Evolutionary conservation across 345 rosid genomes (phyloP).

Genomic region (Lumnitzera littorea): DNA sequence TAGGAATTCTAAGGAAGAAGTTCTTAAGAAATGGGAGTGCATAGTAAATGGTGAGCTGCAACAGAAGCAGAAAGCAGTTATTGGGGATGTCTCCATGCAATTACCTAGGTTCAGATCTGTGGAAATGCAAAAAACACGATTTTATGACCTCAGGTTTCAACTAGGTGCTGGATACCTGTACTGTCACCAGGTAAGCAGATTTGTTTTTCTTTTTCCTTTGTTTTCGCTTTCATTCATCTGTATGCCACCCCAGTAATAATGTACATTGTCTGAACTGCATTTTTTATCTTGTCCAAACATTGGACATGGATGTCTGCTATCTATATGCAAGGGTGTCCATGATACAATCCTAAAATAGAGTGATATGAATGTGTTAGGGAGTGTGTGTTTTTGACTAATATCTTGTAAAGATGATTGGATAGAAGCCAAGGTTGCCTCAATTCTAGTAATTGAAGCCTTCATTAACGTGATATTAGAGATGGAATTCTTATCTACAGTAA

Average conservation of each 20-base stretch:
- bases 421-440: too few relatives aligned
- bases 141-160: constrained; percentile 64
- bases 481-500: too few relatives aligned
- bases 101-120: constrained; percentile 49
- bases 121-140: constrained; percentile 54
- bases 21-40: constrained; percentile 61
- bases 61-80: constrained; percentile 40
- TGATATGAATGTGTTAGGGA: too few relatives aligned
- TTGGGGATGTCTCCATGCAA: constrained; percentile 31
- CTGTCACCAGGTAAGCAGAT: constrained; percentile 66
- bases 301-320: not conserved
- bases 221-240: not conserved
- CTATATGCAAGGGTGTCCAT: too few relatives aligned
- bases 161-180: constrained; percentile 82
- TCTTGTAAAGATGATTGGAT: too few relatives aligned
- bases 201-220: not conserved
- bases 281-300: not conserved
- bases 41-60: constrained; percentile 51
- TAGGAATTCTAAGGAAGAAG: constrained; percentile 60
- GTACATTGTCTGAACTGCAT: too few relatives aligned
- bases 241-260: too few relatives aligned
- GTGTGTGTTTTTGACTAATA: too few relatives aligned
- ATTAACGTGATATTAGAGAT: too few relatives aligned
- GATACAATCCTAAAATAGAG: too few relatives aligned
- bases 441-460: too few relatives aligned